Evolutionary conservation across 768 basidiomycete genomes (phyloP), one percentile per base, ranked within the genome.

Genomic region (Xerocomellus chrysenteron): DNA sequence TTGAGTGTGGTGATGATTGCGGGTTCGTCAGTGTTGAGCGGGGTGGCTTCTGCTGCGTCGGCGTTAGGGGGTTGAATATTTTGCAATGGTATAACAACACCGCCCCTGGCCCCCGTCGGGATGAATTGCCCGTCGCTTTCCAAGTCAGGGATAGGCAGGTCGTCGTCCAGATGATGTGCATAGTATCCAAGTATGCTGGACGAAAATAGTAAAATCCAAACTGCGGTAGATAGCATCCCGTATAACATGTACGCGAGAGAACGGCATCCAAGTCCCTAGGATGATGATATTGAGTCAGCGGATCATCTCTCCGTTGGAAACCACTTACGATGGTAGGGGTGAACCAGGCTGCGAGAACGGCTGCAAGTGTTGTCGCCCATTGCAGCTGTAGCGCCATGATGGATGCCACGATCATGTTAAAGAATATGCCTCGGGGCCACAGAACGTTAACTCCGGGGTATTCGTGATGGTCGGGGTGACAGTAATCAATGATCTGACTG

Each of bases 211-310:
- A 73, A 13, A 8, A 64, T 21, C 74, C 74, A 75, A 13, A 70
- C 62, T 0, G 54, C 1, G 2, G 70, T 76, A 1, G 75, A 70
- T 6, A 65, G 1, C 7, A 36, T 14, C 2, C 63, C 75, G 13
- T 73, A 75, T 16, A 68, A 42, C 36, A 73, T 24, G 49, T 74
- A 75, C 1, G 66, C 62, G 0, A 61, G 55, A 3, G 73, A 75
- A 52, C 73, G 72, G 43, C 75, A 75, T 12, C 74, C 75, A 2
- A 76, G 32, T 17, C 68, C 67, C 68, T 65, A n/a, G 24, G 13
- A 32, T 6, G 8, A 48, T 14, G 19, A 40, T 7, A 1, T 24
- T 40, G 11, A 53, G 19, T 44, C 28, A 47, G 4, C 16, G 6
- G 14, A 24, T 35, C 28, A 39, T 35, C 30, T 16, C 41, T n/a